phyloP scores from a whole-genome alignment of 2,329 filamentous ascomycete genomes.

The Phyllosticta citriasiana region DNA sequence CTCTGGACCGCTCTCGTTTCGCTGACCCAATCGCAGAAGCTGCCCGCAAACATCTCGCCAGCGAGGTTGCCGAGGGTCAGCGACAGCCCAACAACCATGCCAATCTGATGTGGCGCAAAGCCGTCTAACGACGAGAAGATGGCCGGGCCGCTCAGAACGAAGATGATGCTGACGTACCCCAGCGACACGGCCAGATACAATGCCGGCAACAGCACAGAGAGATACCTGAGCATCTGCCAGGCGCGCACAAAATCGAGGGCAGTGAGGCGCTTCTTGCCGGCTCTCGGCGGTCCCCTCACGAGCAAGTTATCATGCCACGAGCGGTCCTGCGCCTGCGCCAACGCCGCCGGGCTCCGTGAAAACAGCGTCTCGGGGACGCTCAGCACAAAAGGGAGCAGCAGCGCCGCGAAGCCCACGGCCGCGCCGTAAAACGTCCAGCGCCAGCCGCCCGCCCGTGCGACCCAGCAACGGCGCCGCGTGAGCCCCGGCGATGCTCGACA shows the following conservation, averaged over 20 bases:
- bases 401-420: background rate
- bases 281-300: background rate
- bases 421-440: conserved; percentile 9
- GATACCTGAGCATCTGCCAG: background rate
- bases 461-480: conserved; percentile 8
- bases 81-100: conserved; percentile 9
- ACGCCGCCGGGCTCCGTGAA: background rate
- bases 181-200: conserved; percentile 10
- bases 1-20: background rate
- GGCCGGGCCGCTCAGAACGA: conserved; percentile 7
- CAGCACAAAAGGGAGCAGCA: background rate
- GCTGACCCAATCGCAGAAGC: conserved; percentile 11
- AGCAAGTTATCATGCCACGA: background rate
- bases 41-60: conserved; percentile 11
- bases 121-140: conserved; percentile 8
- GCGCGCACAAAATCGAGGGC: background rate
- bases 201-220: conserved; percentile 4
- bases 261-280: background rate
- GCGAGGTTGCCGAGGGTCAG: conserved; percentile 10
- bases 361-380: conserved; percentile 11
- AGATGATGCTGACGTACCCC: conserved; percentile 12
- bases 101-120: conserved; percentile 10
- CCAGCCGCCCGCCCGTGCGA: conserved; percentile 5
- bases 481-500: conserved; percentile 6
- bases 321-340: background rate